Evolutionary conservation across 371 early-diverging fungal genomes (phyloP), one percentile per base, ranked within the genome.

Genomic region (Dinochytrium kinnereticum): DNA sequence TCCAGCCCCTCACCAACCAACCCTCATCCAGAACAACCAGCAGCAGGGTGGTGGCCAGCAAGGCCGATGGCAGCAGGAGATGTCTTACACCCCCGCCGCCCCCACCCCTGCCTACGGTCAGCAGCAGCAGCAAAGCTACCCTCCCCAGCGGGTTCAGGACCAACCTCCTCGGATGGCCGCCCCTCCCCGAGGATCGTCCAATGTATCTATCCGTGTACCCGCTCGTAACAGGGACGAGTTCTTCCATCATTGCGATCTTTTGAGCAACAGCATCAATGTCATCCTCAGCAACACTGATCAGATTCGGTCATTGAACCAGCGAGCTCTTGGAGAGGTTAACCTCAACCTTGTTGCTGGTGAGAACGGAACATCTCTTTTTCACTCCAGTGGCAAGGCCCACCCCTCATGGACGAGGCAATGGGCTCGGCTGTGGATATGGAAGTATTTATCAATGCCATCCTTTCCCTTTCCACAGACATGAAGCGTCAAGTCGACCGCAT

Each of bases 181-280:
- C 61, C 72, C 15, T 39, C 74, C 28, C 31, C 7, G 5, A 26
- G n/a, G 10, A 30, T 24, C 34, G 21, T 24, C 28, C 5, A 51
- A 40, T 10, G 38, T 2, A 15, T 13, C 61, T 17, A 44, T 74
- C 38, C 49, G 40, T 1, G 33, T 38, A 2, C 69, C 74, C 7
- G 74, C 74, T n/a, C 0, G 19, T n/a, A 59, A 51, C 53, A 33
- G 50, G 64, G 65, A 74, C 70, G 68, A 68, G 15, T 74, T 74
- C 64, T 73, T 69, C 64, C 64, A 69, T 19, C 74, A 69, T 26
- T 44, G 74, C 68, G 74, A 74, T 50, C 13, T 74, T n/a, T 24
- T 74, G 34, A 74, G 37, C n/a, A 59, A 69, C 59, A 68, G 64
- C 66, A 74, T 69, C 59, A 40, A 39, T 28, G 26, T 31, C 34